Base-by-base conservation (phyloP, 1,284 basidiomycete genomes). In the Boletus semigastroideus region DNA sequence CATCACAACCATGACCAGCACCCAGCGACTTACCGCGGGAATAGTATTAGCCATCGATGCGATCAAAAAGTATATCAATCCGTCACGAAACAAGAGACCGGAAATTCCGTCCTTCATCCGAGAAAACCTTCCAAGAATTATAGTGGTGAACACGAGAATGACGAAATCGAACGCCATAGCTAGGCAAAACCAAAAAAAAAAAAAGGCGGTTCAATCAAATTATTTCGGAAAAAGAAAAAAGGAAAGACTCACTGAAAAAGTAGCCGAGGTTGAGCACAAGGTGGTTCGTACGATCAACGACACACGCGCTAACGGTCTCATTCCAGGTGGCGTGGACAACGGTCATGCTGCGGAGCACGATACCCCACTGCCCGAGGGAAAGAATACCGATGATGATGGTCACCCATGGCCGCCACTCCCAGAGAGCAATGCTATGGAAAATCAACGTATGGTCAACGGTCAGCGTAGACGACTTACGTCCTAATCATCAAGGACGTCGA, bases 51-150 rank as follows among this genome's bases (percentile, higher is more conserved):
- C 81, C 14, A 78, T 72, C 59, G 86, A 87, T 1, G 86, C 80
- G 37, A 85, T 71, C 42, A 83, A 48, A 62, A 85, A 86, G 62
- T 80, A 85, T 13, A 86, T 77, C 34, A 88, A 71, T n/a, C 86
- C 86, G 58, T 89, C 85, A 25, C 77, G 74, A 72, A 87, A 85
- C 42, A 90, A 76, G 30, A 90, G 80, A 76, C 80, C 79, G 80
- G 38, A 87, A 69, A 65, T 76, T 33, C 61, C 61, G 75, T 47
- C 80, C 78, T 38, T 77, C 71, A 11, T 74, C 70, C 38, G 79
- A 59, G 81, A 76, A 50, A 72, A 77, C 51, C 71, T 72, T 33
- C 78, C 72, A 30, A 84, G 69, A 12, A 80, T 76, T 16, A 78
- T 59, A 10, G 78, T 71, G 2, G 83, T 85, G 54, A 82, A 76